These are phyloP conservation scores for Globisporangium apiculatum DNA, from an alignment of 352 stramenopile genomes.

Conservation along the genomic window DNA sequence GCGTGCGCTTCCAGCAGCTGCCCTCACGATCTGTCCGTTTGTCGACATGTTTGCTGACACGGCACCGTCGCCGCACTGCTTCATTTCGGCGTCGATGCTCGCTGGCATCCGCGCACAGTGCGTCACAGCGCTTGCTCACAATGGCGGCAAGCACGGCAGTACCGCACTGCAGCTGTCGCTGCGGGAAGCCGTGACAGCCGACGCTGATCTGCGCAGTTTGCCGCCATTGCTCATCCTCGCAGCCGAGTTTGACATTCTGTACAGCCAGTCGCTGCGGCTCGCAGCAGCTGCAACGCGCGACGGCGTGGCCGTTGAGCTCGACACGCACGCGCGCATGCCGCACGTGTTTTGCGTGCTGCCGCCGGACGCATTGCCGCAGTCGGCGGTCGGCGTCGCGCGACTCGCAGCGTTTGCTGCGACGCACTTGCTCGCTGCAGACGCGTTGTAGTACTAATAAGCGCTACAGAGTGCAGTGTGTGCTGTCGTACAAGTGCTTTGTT, in stretches of 20 bases:
- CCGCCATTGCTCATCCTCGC: conserved; percentile 28
- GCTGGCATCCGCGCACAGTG: conserved; percentile 5
- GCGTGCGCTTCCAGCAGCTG: conserved; percentile 20
- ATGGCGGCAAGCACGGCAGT: not conserved
- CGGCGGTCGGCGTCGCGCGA: conserved; percentile 22
- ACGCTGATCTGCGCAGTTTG: conserved; percentile 16
- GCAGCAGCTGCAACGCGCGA: conserved; percentile 18
- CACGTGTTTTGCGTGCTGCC: conserved; percentile 36
- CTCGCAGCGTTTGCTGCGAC: conserved; percentile 30
- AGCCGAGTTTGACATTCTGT: conserved; percentile 23
- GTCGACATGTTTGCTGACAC: conserved; percentile 25
- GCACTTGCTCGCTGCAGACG: conserved; percentile 4
- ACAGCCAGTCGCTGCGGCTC: conserved; percentile 22
- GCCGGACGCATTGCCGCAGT: conserved; percentile 15
- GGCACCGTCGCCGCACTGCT: conserved; percentile 14
- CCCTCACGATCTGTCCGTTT: conserved; percentile 26
- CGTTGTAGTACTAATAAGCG: not conserved
- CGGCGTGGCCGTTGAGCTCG: conserved; percentile 27
- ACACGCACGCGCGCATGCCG: conserved; percentile 26
- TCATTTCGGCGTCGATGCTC: conserved; percentile 15
- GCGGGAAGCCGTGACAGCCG: conserved; percentile 4
- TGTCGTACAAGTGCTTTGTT: too few relatives aligned
- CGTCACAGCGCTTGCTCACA: not conserved
- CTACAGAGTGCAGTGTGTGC: too few relatives aligned
- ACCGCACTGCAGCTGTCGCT: not conserved